Conservation (phyloP, 495 filamentous ascomycete species). For the Hapsidospora chrysogenum region DNA sequence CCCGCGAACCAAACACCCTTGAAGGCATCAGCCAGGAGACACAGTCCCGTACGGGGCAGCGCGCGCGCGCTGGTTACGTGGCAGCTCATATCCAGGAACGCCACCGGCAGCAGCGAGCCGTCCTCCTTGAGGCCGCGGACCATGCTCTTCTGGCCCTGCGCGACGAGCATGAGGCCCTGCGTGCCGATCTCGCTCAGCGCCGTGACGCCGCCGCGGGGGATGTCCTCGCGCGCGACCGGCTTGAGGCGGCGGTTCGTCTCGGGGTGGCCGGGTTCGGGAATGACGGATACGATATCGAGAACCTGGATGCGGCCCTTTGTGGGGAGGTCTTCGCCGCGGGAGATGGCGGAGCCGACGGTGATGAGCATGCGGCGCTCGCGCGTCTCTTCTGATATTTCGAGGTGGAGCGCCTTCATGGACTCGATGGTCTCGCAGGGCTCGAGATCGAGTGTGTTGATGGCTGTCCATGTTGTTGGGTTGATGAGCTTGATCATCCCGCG, state of each 20-base stretch:
- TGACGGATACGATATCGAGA: conserved; percentile 79
- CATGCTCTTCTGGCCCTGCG: conserved; percentile 95
- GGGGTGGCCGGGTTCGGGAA: conserved; percentile 69
- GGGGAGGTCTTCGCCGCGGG: conserved; percentile 76
- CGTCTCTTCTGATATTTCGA: conserved; percentile 81
- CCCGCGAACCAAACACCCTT: conserved; percentile 93
- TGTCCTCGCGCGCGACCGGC: conserved; percentile 72
- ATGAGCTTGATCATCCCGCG: conserved; percentile 57
- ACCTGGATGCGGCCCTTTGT: conserved; percentile 77
- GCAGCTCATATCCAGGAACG: conserved; percentile 95
- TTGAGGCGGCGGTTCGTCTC: conserved; percentile 76
- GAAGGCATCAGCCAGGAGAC: conserved; percentile 69
- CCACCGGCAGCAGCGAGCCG: conserved; percentile 74
- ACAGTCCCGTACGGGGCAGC: conserved; percentile 66
- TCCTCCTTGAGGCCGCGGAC: conserved; percentile 93
- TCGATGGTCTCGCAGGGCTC: conserved; percentile 60
- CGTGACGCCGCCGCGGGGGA: conserved; percentile 80
- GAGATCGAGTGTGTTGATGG: conserved; percentile 58
- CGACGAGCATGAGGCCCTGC: conserved; percentile 77
- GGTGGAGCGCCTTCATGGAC: conserved; percentile 63
- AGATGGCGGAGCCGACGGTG: conserved; percentile 67
- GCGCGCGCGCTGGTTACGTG: conserved; percentile 72
- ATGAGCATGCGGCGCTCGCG: conserved; percentile 69
- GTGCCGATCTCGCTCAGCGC: conserved; percentile 75
- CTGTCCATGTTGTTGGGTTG: conserved; percentile 53